Base-by-base conservation (phyloP, 2,329 filamentous ascomycete genomes). In the Apiospora marii region DNA sequence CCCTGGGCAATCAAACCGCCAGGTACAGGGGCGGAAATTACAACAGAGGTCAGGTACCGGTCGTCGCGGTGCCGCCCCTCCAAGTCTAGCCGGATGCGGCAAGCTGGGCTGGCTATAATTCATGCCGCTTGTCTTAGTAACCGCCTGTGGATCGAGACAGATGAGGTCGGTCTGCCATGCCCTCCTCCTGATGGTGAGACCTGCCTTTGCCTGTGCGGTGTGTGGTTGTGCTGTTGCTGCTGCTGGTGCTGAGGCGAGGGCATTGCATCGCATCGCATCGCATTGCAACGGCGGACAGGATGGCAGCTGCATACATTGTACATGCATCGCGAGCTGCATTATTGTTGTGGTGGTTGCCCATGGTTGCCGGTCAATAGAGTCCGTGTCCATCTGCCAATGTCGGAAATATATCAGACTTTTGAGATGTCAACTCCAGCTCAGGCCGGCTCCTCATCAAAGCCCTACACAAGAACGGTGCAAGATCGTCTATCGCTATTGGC, bases 1-100 rank as follows among this genome's bases (percentile, higher is more conserved):
- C 53, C 16, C 53, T 22, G 53, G 53, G 30, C 19, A 61, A 61
- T 61, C 53, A 61, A 61, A 61, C 53, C 22, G 53, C 13, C 53
- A n/a, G 53, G 53, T 37, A 37, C 53, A 61, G 53, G 53, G 53
- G 30, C 30, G 53, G 53, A 61, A 61, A 61, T 61, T 61, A n/a
- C 19, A 58, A 34, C 37, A 37, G 53, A 61, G 53, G 53, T 37
- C 53, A 61, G 19, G 53, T 61, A 61, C 53, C 53, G 16, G 53
- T 61, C n/a, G 53, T 61, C 30, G 30, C 22, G 53, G 53, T 61
- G 53, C 30, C 30, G 53, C 53, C 53, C 53, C 53, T 61, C 53
- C 30, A 61, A 2, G 53, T 61, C 53, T 61, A 61, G 53, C 53
- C 53, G 30, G 16, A 37, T 37, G 3, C 37, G 53, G 53, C 37